Base-by-base conservation (phyloP, 306 rosid genomes). In the Acacia melanoxylon region DNA sequence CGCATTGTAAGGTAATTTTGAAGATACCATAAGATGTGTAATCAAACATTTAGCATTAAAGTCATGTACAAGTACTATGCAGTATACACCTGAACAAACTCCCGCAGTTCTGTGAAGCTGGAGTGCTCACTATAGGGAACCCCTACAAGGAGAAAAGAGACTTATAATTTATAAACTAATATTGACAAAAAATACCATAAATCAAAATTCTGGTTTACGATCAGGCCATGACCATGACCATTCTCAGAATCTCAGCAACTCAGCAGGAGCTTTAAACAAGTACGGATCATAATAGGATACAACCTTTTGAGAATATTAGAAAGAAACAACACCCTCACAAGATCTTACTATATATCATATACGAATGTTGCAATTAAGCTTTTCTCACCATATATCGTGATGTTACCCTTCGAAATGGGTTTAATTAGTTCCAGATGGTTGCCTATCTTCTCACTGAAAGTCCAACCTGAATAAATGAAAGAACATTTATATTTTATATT, bases 101-200 rank as follows among this genome's bases (percentile, higher is more conserved):
- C 89, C 70, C 19, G 86, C 80, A 88, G 78, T 77, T 88, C 91
- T 27, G 84, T 82, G 83, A 86, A 88, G 88, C 91, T 88, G 83
- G 91, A 88, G 68, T 88, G 91, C 88, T 88, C 91, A 74, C 91
- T 88, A 77, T 88, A 88, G 72, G 91, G 91, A 88, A 88, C 91
- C 68, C 91, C 91, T 88, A 6, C 27, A 72, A 17, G 44, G 48
- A 74, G 70, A 86, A 83, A 82, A 20, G 20, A 25, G 63, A 72
- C 19, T 88, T 8, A 2, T 80, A 71, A 72, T 15, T 88, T 8
- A 2, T 80, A 71, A 78, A 62, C 71, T 68, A 59, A 59, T 46
- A 19, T 56, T 52, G 56, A 72, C 46, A 61, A 77, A 74, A 59
- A 70, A 65, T 44, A 78, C n/a, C 29, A 45, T 8, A 52, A 67